These are phyloP conservation scores for Cyamopsis tetragonoloba DNA, from an alignment of 306 rosid species.

Conservation along the genomic window DNA sequence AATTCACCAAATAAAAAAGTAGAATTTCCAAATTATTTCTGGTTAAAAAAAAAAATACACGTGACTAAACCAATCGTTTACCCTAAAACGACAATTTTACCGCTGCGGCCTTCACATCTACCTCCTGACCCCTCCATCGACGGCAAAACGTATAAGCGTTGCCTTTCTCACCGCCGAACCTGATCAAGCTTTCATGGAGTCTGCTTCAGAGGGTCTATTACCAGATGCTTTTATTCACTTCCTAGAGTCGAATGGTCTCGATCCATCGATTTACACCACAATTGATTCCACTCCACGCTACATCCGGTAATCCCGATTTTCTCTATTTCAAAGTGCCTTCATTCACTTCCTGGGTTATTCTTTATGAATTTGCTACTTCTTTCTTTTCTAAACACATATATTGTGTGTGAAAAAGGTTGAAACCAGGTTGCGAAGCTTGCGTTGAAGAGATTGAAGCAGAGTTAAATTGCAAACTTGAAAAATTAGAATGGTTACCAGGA, in stretches of 20 bases:
- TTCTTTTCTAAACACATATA: too few species aligned
- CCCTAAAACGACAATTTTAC: too few species aligned
- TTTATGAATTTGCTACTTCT: not conserved
- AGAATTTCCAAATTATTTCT: too few species aligned
- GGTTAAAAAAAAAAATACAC: too few species aligned
- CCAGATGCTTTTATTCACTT: conserved; percentile 65
- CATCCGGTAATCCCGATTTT: conserved; percentile 51
- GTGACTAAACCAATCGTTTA: too few species aligned
- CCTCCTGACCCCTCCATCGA: too few species aligned
- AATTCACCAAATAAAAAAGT: too few species aligned
- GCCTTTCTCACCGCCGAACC: not conserved
- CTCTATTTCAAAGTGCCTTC: not conserved
- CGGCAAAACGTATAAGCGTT: too few species aligned
- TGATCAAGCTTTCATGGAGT: conserved; percentile 38
- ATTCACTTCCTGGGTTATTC: not conserved
- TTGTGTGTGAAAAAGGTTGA: conserved; percentile 47
- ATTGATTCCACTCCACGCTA: conserved; percentile 72
- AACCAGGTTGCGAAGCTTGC: conserved; percentile 64
- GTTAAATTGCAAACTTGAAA: conserved; percentile 54
- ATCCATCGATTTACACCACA: conserved; percentile 65
- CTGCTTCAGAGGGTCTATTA: conserved; percentile 35
- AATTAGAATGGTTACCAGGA: conserved; percentile 64
- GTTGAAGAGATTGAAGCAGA: conserved; percentile 65
- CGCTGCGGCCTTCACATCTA: too few species aligned
- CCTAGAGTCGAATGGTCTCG: conserved; percentile 58